These are phyloP conservation scores for Antarctomyces pellizariae DNA, from an alignment of 495 filamentous ascomycete genomes.

Conservation along the genomic window DNA sequence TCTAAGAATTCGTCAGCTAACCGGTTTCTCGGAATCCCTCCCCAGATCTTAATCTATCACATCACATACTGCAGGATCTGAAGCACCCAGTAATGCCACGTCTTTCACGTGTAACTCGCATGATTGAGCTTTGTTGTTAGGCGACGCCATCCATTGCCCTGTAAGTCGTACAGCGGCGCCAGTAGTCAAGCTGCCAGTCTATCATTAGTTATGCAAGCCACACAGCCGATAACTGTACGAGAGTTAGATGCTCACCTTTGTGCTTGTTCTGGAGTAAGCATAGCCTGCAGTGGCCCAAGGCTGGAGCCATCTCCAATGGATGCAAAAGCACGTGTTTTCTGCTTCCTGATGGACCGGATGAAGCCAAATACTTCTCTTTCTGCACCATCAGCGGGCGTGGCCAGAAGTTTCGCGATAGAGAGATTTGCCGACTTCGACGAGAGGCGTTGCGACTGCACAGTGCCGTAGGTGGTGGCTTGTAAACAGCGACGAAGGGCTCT, in stretches of 20 bases:
- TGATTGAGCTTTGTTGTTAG: conserved; percentile 39
- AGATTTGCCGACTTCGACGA: too few species aligned
- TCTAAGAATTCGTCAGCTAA: conserved; percentile 24
- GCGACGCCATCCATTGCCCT: conserved; percentile 57
- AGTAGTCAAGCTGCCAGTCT: conserved; percentile 39
- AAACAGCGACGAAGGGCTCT: too few species aligned
- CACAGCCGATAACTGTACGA: too few species aligned
- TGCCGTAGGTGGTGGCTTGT: too few species aligned
- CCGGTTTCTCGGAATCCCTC: conserved; percentile 1
- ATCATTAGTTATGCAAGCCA: background rate
- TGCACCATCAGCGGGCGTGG: conserved; percentile 1
- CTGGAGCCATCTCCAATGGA: conserved; percentile 77
- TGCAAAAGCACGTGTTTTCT: conserved; percentile 65
- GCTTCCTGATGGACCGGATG: conserved; percentile 64
- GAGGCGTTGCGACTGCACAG: too few species aligned
- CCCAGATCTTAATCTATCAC: background rate
- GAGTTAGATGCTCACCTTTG: conserved; percentile 33
- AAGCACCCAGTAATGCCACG: conserved; percentile 46
- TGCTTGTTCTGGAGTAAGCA: conserved; percentile 52
- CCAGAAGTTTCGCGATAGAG: background rate
- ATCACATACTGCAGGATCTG: conserved; percentile 50
- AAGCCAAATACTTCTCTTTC: conserved; percentile 46
- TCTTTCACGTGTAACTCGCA: conserved; percentile 55
- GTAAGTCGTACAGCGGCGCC: conserved; percentile 60
- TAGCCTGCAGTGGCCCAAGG: conserved; percentile 52